A percentile compares a stretch with the other conserved stretches of the same genome.
Conservation (phyloP, 129 eudicot species). For the Solidago caesia region DNA sequence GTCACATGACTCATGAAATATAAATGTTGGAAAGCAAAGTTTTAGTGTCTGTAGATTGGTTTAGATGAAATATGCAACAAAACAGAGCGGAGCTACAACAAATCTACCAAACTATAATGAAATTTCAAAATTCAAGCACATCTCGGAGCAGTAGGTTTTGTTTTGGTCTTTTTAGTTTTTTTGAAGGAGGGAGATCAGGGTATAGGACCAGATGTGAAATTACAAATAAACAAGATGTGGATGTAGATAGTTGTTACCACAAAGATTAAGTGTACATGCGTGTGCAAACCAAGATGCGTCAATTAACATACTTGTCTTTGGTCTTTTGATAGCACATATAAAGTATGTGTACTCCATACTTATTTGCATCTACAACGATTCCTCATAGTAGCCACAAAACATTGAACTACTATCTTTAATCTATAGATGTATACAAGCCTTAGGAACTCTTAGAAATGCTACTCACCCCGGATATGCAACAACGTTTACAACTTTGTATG, state of each 20-base stretch:
- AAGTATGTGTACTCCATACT: no score
- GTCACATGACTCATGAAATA: background rate
- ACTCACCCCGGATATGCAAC: background rate
- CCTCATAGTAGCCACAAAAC: background rate
- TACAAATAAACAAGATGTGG: background rate
- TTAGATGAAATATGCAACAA: slow-evolving; percentile 17
- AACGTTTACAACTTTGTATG: background rate
- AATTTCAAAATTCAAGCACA: slow-evolving; percentile 7
- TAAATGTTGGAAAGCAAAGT: slow-evolving; percentile 8
- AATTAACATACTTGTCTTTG: background rate
- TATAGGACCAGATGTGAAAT: background rate
- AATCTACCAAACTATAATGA: background rate
- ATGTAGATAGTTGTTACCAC: no score
- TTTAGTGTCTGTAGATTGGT: background rate
- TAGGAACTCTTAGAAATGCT: background rate
- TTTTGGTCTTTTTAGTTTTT: background rate
- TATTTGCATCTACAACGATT: background rate
- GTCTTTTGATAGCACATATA: background rate
- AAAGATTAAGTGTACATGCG: no score
- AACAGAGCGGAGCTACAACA: background rate
- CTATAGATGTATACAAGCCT: slow-evolving; percentile 8
- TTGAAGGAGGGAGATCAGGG: background rate
- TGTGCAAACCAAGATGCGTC: background rate
- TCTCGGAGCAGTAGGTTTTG: background rate
- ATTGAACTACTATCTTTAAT: background rate